Base-by-base conservation (phyloP, 352 stramenopile species). In the Pythium periplocum region DNA sequence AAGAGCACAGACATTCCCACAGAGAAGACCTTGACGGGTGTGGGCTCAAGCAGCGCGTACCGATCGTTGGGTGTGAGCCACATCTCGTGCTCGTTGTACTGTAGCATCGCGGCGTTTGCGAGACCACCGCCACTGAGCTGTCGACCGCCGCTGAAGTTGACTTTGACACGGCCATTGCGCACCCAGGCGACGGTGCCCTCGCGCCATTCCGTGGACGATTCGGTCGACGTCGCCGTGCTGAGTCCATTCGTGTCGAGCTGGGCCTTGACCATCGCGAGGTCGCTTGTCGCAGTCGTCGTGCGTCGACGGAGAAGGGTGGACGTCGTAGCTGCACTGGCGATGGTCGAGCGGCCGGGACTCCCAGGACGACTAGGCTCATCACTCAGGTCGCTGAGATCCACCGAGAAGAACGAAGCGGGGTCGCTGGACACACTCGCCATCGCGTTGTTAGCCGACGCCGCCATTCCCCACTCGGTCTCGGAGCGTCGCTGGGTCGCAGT, bases 111-210 rank as follows among this genome's bases (percentile, higher is more conserved):
- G 6, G 52, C 40, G 5, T n/a, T 17, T 37, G 3, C 1, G 12
- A 41, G 39, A 0, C 38, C 37, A 7, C 31, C 11, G 4, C 40
- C 37, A n/a, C 57, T 62, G 34, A 80, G 64, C 53, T 80, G 66
- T 8, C 71, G 68, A 0, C 68, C 68, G 33, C 59, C 62, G 30
- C 64, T 69, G 45, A 83, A 85, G 41, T 81, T 80, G 50, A 86
- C 72, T 53, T 83, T 83, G 41, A 86, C 59, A 42, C 71, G 68
- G 3, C 72, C 70, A 39, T 77, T 75, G 48, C 72, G 74, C 45
- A 86, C 71, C 75, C 75, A 83, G 40, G 72, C 62, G 33, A 86
- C 72, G 1, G 68, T 82, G 44, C 72, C 75, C 56, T 86, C 69
- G 10, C 75, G 70, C 75, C 75, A 86, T 55, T 86, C 75, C 40